Conservation (phyloP, 2,329 filamentous ascomycete genomes). For the Fusarium tanahbumbuense region DNA sequence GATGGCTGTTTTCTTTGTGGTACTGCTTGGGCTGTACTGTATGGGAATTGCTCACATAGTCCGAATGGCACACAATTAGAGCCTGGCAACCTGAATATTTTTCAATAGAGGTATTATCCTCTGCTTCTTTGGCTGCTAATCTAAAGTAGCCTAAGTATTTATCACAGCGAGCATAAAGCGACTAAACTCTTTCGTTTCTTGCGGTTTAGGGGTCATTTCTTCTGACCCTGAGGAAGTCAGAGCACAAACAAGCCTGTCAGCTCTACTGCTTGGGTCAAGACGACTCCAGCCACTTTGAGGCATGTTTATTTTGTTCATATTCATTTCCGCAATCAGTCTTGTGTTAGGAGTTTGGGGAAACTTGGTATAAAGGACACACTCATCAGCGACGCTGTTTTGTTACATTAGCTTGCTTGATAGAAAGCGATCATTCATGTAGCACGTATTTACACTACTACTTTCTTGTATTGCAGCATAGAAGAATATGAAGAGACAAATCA, state of each 20-base stretch:
- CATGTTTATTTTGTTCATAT: no score
- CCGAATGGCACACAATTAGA: background rate
- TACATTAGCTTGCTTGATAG: background rate
- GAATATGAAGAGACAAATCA: no score
- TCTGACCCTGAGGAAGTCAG: no score
- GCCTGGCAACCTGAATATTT: no score
- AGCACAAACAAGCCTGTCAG: no score
- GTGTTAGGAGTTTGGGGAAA: background rate
- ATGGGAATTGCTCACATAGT: background rate
- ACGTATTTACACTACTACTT: background rate
- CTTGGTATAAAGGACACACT: background rate
- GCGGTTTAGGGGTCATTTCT: rapidly evolving
- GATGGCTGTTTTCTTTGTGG: background rate
- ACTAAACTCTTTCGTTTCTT: background rate
- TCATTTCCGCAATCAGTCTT: background rate
- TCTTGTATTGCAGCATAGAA: background rate
- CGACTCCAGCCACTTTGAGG: no score
- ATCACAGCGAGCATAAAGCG: background rate
- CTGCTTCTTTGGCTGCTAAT: background rate
- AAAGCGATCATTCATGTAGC: background rate
- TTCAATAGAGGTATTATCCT: no score
- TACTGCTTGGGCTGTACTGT: background rate
- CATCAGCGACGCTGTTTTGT: background rate
- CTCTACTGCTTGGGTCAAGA: no score
- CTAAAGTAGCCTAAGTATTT: background rate